Evolutionary conservation across 805 yeast genomes (phyloP).

Genomic region (Saitoella complicata): DNA sequence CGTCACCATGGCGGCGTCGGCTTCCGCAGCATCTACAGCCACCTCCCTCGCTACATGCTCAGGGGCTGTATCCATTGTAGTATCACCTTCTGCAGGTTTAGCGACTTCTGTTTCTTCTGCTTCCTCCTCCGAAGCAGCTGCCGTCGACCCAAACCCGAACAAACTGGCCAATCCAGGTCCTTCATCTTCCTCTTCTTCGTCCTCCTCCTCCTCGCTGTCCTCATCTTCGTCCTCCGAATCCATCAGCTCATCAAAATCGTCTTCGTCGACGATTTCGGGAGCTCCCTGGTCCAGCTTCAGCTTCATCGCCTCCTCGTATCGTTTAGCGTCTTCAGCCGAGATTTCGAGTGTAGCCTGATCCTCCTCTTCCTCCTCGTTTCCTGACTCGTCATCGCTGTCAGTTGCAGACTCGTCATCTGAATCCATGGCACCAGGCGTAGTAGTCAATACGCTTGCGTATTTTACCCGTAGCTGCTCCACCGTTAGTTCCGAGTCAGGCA

Average conservation of each 20-base stretch:
- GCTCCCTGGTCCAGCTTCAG: background rate
- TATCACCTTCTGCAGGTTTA: too few species aligned
- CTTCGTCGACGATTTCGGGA: conserved; percentile 3
- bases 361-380: conserved; percentile 11
- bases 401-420: conserved; percentile 20
- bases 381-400: conserved; percentile 14
- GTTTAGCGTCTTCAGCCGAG: background rate
- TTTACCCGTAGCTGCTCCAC: conserved; percentile 41
- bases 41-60: too few species aligned
- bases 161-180: too few species aligned
- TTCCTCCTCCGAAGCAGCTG: too few species aligned
- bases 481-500: conserved; percentile 33
- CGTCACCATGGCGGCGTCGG: too few species aligned
- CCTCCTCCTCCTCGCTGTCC: conserved; percentile 12
- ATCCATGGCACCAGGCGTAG: conserved; percentile 18
- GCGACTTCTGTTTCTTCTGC: too few species aligned
- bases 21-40: too few species aligned
- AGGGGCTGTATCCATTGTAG: too few species aligned
- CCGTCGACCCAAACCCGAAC: too few species aligned
- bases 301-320: conserved; percentile 1
- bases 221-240: conserved; percentile 14
- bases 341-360: conserved; percentile 7
- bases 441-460: conserved; percentile 28
- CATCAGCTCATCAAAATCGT: conserved; percentile 5
- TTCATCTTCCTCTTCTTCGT: conserved; percentile 6